Base-by-base conservation (phyloP, 352 stramenopile genomes). In the Phytophthora colocasiae region DNA sequence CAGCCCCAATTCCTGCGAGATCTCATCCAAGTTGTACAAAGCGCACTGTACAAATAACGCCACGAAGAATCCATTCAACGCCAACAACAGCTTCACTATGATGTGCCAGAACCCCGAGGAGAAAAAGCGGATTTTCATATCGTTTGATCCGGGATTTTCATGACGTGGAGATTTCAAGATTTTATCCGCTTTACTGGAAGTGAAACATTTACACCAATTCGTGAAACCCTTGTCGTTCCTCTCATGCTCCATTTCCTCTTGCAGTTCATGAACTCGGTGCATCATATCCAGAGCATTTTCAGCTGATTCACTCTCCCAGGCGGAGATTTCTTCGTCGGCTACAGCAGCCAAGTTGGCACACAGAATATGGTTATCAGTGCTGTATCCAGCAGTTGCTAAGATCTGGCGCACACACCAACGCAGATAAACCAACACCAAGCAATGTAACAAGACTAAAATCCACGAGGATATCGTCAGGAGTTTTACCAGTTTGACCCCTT, bases 61-160 rank as follows among this genome's bases (percentile, higher is more conserved):
- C 3, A 75, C 34, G 69, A 85, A 90, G 50, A 92, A 80, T 0
- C 71, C 83, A 54, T 92, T 92, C 8, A 92, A 53, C 41, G 87
- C 82, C 24, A 90, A 49, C 14, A 87, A 29, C 1, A 69, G 27
- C 48, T 84, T 82, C 36, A 92, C 70, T 2, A 71, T 15, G 57
- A 88, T 80, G 32, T 91, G 81, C 80, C 81, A 87, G 8, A 65
- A 55, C 36, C 85, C 84, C 12, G 69, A 64, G 0, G 80, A 91
- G 53, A 89, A 78, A 52, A 72, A 88, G 26, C 66, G 76, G 34
- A 83, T 63, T 1, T 50, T 34, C 29, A 71, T 55, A 2, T 47
- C 40, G 2, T 46, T 38, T 4, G 22, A 29, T 27, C 19, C 31
- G 6, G 45, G 31, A 32, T 49, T 40, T 32, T 34, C 29, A 80